Conservation (phyloP, 805 yeast species). For the Jamesozyma piceae region DNA sequence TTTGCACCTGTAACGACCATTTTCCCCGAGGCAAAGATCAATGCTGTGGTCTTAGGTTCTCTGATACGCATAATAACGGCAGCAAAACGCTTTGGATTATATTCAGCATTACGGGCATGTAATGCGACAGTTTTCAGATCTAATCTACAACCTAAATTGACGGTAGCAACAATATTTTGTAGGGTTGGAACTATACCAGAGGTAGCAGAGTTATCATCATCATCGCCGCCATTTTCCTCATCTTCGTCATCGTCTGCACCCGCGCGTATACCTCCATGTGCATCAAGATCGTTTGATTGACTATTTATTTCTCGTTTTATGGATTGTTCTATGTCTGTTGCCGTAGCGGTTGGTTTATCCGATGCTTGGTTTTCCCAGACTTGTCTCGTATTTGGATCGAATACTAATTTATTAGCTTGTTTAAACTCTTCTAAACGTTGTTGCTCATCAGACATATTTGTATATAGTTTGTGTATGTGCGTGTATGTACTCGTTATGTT, state of each 20-base stretch:
- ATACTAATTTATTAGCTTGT: slow-evolving; percentile 29
- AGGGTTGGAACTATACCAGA: slow-evolving; percentile 93
- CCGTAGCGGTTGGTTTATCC: neutral
- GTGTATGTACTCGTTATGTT: too few species aligned
- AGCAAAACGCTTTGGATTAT: slow-evolving; percentile 97
- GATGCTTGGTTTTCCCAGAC: slow-evolving; percentile 30
- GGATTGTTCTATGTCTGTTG: neutral
- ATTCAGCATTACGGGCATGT: slow-evolving; percentile 98
- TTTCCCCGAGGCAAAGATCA: slow-evolving; percentile 96
- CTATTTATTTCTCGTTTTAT: neutral
- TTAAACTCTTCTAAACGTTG: slow-evolving; percentile 28
- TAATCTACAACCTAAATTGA: slow-evolving; percentile 87
- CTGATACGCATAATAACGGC: slow-evolving; percentile 99
- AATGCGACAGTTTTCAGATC: slow-evolving; percentile 95
- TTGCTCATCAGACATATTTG: slow-evolving; percentile 26
- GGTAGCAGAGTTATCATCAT: slow-evolving; percentile 58
- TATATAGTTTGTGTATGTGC: neutral
- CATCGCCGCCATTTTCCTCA: slow-evolving; percentile 8
- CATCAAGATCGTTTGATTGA: slow-evolving; percentile 5
- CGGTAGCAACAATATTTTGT: slow-evolving; percentile 96
- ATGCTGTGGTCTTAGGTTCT: slow-evolving; percentile 96
- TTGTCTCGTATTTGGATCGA: slow-evolving; percentile 31
- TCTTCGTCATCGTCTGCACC: slow-evolving; percentile 29
- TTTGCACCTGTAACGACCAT: slow-evolving; percentile 99
- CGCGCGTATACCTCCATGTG: too few species aligned